Percentiles rank a stretch among this genome's conserved stretches.
These are phyloP conservation scores for Phaeotremella fagi DNA, from an alignment of 768 basidiomycete species.

Conservation along the genomic window DNA sequence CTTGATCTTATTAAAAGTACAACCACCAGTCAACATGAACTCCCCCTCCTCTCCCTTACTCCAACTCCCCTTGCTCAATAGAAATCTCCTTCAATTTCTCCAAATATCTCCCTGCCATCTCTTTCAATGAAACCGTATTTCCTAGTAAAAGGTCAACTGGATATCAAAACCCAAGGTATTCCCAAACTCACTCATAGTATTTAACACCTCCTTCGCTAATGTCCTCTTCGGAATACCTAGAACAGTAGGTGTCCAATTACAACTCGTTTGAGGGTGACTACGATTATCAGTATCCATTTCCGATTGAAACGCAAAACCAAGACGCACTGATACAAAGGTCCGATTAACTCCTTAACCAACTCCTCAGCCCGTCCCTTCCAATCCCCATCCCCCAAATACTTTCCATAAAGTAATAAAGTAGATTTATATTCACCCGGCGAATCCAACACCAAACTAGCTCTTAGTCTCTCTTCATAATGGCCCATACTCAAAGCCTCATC, in stretches of 20 bases:
- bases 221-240: background rate
- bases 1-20: too few relatives aligned
- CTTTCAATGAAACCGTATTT: background rate
- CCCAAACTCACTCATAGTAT: background rate
- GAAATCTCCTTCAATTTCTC: background rate
- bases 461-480: constrained; percentile 78
- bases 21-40: too few relatives aligned
- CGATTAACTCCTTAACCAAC: constrained; percentile 79
- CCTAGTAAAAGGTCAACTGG: too few relatives aligned
- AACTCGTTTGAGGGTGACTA: background rate
- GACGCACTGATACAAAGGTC: constrained; percentile 53
- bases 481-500: constrained; percentile 73
- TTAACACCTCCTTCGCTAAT: background rate
- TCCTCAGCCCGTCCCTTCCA: constrained; percentile 86
- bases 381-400: constrained; percentile 81
- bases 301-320: background rate
- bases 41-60: too few relatives aligned
- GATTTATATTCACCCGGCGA: constrained; percentile 81
- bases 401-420: constrained; percentile 69
- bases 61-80: background rate
- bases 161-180: too few relatives aligned
- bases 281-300: background rate
- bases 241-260: background rate
- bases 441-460: constrained; percentile 67
- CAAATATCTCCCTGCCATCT: background rate